phyloP scores from a whole-genome alignment of 129 eudicot genomes.

The Lonicera japonica region DNA sequence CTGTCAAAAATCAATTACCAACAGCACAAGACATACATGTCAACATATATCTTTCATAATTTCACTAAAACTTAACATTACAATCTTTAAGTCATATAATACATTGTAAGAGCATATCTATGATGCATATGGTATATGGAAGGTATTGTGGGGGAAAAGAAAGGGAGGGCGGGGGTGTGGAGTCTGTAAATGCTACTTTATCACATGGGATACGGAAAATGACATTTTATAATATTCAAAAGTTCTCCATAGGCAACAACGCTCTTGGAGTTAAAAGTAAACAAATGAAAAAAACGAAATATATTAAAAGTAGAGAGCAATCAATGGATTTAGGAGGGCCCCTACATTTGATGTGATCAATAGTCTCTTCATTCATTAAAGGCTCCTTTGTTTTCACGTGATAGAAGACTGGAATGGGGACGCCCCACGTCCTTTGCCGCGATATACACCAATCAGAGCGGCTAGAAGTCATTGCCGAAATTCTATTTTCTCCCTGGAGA shows the following conservation, averaged over 20 bases:
- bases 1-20: conserved; percentile 38
- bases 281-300: neutral
- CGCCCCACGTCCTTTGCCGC: conserved; percentile 98
- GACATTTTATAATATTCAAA: neutral
- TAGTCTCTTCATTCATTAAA: conserved; percentile 78
- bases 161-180: no score
- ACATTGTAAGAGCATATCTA: neutral
- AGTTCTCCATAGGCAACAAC: neutral
- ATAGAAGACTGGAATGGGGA: conserved; percentile 98
- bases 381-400: conserved; percentile 88
- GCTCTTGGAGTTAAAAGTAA: neutral
- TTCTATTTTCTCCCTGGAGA: conserved; percentile 79
- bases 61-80: neutral
- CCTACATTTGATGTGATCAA: conserved; percentile 83
- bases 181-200: no score
- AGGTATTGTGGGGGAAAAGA: neutral
- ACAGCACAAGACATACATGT: conserved; percentile 4
- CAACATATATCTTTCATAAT: neutral
- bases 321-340: neutral
- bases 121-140: neutral
- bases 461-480: conserved; percentile 74
- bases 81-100: neutral
- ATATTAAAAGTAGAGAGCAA: neutral
- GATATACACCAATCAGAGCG: conserved; percentile 99
- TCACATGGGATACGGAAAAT: neutral